Evolutionary conservation across 2,329 filamentous ascomycete genomes (phyloP).

Genomic region (Pleurostoma richardsiae): DNA sequence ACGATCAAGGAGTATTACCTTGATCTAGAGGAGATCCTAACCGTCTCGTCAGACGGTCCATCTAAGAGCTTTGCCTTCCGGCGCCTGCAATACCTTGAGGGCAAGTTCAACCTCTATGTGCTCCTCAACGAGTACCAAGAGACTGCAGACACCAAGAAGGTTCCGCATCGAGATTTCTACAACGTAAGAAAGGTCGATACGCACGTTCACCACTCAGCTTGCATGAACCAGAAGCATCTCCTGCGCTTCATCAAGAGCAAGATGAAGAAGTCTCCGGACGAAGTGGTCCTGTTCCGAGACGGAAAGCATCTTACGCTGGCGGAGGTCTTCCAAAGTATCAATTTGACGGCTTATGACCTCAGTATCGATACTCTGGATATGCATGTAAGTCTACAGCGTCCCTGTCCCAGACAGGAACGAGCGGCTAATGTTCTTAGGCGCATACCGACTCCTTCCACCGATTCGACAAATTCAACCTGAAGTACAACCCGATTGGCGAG

Average conservation of each 20-base stretch:
- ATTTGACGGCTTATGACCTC: constrained; percentile 92
- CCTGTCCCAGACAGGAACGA: constrained; percentile 1
- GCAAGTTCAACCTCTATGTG: constrained; percentile 92
- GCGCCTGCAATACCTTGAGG: constrained; percentile 89
- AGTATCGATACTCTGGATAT: constrained; percentile 98
- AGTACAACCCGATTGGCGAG: constrained; percentile 96
- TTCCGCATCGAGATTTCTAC: constrained; percentile 97
- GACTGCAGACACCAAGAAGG: constrained; percentile 94
- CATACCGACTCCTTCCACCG: constrained; percentile 98
- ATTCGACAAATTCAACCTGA: constrained; percentile 99
- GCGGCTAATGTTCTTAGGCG: constrained; percentile 45
- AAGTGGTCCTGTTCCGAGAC: constrained; percentile 88
- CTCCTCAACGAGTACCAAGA: constrained; percentile 97
- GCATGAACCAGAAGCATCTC: constrained; percentile 99
- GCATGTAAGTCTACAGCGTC: constrained; percentile 61
- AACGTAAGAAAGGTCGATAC: constrained; percentile 98
- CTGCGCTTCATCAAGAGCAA: constrained; percentile 99
- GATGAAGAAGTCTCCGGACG: constrained; percentile 97
- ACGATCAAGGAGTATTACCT: constrained; percentile 94
- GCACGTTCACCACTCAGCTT: constrained; percentile 97
- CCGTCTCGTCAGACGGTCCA: constrained; percentile 90
- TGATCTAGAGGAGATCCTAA: constrained; percentile 81
- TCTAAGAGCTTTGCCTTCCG: constrained; percentile 97
- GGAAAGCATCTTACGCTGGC: constrained; percentile 85
- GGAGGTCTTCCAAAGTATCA: constrained; percentile 96